phyloP scores from a whole-genome alignment of 768 basidiomycete species.

The Nevesoporus exiguus region DNA sequence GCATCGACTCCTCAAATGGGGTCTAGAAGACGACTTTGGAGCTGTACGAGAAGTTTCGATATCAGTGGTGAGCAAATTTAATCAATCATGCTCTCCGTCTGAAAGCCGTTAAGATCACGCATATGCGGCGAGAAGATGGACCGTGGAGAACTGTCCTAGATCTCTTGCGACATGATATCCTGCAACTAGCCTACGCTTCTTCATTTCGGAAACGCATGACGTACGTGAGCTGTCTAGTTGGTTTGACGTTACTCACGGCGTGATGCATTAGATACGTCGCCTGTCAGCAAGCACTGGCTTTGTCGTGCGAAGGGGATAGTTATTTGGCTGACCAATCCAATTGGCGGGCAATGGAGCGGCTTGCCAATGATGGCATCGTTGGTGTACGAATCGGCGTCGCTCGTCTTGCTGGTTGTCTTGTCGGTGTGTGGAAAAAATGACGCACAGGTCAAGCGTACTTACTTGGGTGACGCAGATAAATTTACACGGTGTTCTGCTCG shows the following conservation, averaged over 20 bases:
- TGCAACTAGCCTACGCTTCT: conserved; percentile 43
- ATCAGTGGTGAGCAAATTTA: conserved; percentile 46
- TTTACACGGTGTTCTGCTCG: conserved; percentile 5
- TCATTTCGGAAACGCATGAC: conserved; percentile 66
- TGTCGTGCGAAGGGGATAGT: conserved; percentile 32
- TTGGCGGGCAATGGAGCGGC: conserved; percentile 50
- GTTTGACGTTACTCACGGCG: conserved; percentile 14
- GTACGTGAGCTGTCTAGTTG: conserved; percentile 40
- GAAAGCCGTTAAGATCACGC: conserved; percentile 43
- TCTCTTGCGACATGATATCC: conserved; percentile 40
- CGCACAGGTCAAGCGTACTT: conserved; percentile 1
- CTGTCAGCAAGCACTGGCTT: conserved; percentile 60
- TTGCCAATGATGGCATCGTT: conserved; percentile 66
- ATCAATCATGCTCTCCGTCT: conserved; percentile 3
- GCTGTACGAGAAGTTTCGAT: conserved; percentile 80
- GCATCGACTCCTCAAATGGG: conserved; percentile 52
- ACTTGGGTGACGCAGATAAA: conserved; percentile 14
- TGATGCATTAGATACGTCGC: conserved; percentile 58
- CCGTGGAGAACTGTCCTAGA: conserved; percentile 34
- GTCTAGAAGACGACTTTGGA: conserved; percentile 75
- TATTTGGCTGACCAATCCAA: conserved; percentile 40
- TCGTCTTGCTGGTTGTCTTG: conserved; percentile 57
- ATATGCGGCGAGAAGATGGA: conserved; percentile 41
- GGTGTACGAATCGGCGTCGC: conserved; percentile 87
- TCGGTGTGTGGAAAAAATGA: conserved; percentile 51